Conservation (phyloP, 2,329 filamentous ascomycete species). For the Pseudogymnoascus sp. region DNA sequence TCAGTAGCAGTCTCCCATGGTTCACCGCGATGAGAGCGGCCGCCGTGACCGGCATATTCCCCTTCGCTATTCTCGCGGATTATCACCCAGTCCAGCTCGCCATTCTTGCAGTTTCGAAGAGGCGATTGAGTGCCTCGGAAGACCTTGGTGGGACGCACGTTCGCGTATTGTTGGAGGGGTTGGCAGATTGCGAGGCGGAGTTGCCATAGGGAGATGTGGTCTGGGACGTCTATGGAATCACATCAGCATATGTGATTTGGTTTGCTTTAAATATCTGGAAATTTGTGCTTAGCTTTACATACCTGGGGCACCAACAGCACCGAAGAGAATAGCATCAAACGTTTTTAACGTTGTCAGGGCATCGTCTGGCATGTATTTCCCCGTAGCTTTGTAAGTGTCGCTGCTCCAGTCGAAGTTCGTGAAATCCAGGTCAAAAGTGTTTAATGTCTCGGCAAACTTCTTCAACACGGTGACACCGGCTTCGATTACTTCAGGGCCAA, state of each 20-base stretch:
- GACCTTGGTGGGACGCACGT: conserved; percentile 55
- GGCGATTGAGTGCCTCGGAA: conserved; percentile 53
- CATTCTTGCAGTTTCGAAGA: conserved; percentile 36
- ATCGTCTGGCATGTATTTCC: conserved; percentile 53
- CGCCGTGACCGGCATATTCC: conserved; percentile 58
- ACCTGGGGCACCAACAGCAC: conserved; percentile 52
- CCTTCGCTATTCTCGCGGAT: conserved; percentile 61
- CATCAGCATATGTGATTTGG: not conserved
- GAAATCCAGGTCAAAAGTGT: conserved; percentile 56
- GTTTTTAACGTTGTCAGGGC: conserved; percentile 48
- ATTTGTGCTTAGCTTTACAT: conserved; percentile 17
- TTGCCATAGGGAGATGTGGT: conserved; percentile 61
- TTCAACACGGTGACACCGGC: conserved; percentile 56
- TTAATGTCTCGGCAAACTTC: conserved; percentile 43
- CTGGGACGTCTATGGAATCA: conserved; percentile 46
- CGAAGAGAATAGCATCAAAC: conserved; percentile 54
- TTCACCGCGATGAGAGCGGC: conserved; percentile 48
- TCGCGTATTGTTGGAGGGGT: conserved; percentile 59
- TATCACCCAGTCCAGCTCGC: conserved; percentile 59
- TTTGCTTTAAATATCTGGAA: not conserved
- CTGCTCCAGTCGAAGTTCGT: conserved; percentile 54
- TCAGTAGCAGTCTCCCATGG: conserved; percentile 57
- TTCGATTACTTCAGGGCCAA: conserved; percentile 56
- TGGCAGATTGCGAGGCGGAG: conserved; percentile 59
- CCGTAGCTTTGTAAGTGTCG: conserved; percentile 50